A percentile compares a stretch with the other conserved stretches of the same genome.
These are phyloP conservation scores for Ogataea degrootiae DNA, from an alignment of 805 yeast species.

Conservation along the genomic window DNA sequence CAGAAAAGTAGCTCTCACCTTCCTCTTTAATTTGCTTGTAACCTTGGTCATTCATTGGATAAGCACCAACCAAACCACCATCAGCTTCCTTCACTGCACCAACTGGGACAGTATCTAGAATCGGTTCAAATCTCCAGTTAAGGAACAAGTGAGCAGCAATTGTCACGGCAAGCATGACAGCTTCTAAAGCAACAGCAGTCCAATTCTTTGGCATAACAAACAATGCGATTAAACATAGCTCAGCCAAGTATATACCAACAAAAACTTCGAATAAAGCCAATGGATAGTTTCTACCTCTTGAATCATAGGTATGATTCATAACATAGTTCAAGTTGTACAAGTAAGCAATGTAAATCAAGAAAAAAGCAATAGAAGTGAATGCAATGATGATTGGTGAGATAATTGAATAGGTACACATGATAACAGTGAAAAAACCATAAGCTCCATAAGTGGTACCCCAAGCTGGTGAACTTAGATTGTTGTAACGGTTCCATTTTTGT, in stretches of 20 bases:
- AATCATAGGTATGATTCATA: conserved; percentile 51
- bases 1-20: conserved; percentile 22
- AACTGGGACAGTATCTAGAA: conserved; percentile 66
- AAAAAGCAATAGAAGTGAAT: conserved; percentile 57
- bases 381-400: conserved; percentile 71
- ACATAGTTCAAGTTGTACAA: conserved; percentile 64
- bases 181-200: conserved; percentile 73
- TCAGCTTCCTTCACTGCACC: conserved; percentile 50
- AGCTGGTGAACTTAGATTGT: conserved; percentile 57
- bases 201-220: conserved; percentile 75
- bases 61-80: conserved; percentile 33
- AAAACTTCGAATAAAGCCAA: conserved; percentile 67
- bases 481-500: conserved; percentile 79
- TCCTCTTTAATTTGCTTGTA: conserved; percentile 44
- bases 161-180: conserved; percentile 52
- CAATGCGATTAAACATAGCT: conserved; percentile 62
- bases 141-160: conserved; percentile 54
- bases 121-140: conserved; percentile 54
- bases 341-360: conserved; percentile 56
- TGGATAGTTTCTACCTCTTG: conserved; percentile 72
- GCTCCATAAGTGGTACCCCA: conserved; percentile 85
- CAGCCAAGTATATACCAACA: conserved; percentile 67
- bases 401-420: conserved; percentile 70
- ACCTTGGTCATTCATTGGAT: conserved; percentile 67
- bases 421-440: conserved; percentile 68